Conservation (phyloP, 495 filamentous ascomycete genomes). For the Haplographium delicatum region DNA sequence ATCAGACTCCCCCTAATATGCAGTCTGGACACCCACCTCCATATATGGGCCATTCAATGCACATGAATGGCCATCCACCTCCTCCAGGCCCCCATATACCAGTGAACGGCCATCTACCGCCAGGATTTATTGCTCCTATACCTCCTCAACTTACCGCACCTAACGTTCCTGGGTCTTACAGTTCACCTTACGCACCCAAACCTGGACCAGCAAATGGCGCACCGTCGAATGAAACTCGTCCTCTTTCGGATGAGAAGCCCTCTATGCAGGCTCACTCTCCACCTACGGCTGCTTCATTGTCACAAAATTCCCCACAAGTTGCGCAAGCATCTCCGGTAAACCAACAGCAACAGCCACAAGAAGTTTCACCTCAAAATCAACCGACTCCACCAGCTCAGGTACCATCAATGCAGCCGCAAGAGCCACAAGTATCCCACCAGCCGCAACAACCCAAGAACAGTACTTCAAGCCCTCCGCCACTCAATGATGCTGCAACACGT, state of each 20-base stretch:
- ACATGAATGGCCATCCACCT: slow-evolving; percentile 15
- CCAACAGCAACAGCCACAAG: slow-evolving; percentile 4
- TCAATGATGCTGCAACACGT: not conserved
- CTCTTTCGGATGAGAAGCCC: not conserved
- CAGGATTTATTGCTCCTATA: slow-evolving; percentile 11
- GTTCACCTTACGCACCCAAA: slow-evolving; percentile 28
- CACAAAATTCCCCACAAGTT: no score
- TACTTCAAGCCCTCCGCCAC: not conserved
- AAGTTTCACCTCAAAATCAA: not conserved
- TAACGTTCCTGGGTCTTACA: slow-evolving; percentile 16
- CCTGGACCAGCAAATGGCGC: slow-evolving; percentile 8
- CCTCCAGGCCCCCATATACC: not conserved
- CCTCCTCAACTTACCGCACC: slow-evolving; percentile 15
- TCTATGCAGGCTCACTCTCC: not conserved
- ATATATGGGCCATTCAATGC: slow-evolving; percentile 16
- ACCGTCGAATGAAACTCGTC: slow-evolving; percentile 1
- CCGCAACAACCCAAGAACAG: not conserved
- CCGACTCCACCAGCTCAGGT: slow-evolving; percentile 1
- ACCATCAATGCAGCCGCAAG: not conserved
- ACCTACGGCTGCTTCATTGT: no score
- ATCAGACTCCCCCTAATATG: slow-evolving; percentile 9
- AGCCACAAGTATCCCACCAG: not conserved
- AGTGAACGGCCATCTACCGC: not conserved
- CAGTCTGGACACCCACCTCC: slow-evolving; percentile 17
- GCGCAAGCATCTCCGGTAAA: slow-evolving; percentile 3